A percentile compares a stretch with the other conserved stretches of the same genome.
Evolutionary conservation across 441 rosid species (phyloP).

Genomic region (Daphne laureola): DNA sequence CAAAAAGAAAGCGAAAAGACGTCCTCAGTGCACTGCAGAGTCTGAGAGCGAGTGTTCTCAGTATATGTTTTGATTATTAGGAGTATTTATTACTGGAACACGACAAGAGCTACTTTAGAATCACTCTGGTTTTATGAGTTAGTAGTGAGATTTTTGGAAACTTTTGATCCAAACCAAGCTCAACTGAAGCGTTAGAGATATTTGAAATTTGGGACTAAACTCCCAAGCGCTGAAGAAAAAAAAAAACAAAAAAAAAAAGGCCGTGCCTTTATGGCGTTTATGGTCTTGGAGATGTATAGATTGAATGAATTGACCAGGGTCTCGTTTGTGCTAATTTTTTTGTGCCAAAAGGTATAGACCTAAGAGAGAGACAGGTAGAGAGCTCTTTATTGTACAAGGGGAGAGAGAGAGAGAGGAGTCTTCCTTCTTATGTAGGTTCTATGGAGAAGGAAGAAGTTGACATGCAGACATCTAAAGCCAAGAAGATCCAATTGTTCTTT

Average conservation of each 20-base stretch:
- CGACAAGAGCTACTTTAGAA: constrained; percentile 15
- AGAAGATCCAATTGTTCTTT: constrained; percentile 17
- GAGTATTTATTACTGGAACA: constrained; percentile 10
- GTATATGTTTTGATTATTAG: constrained; percentile 10
- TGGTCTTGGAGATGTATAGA: not conserved
- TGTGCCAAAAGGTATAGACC: not conserved
- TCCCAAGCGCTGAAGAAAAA: too few species aligned
- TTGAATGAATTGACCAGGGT: not conserved
- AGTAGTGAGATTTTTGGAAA: too few species aligned
- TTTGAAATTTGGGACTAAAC: not conserved
- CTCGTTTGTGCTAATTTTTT: too few species aligned
- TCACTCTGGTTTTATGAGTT: too few species aligned
- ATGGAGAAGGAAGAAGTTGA: constrained; percentile 12
- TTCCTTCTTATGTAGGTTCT: not conserved
- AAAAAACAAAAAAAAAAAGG: not conserved
- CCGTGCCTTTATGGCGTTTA: constrained; percentile 2
- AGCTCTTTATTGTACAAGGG: not conserved
- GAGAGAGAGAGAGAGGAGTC: constrained; percentile 5
- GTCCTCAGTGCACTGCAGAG: constrained; percentile 2
- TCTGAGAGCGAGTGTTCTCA: not conserved
- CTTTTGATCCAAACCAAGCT: too few species aligned
- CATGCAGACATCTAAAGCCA: constrained; percentile 16
- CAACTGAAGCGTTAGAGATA: too few species aligned
- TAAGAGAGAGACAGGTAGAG: not conserved
- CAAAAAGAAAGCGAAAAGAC: not conserved